A percentile compares a stretch with the other conserved stretches of the same genome.
phyloP scores from a whole-genome alignment of 2,329 filamentous ascomycete species.

The Raffaelea deltoideospora region DNA sequence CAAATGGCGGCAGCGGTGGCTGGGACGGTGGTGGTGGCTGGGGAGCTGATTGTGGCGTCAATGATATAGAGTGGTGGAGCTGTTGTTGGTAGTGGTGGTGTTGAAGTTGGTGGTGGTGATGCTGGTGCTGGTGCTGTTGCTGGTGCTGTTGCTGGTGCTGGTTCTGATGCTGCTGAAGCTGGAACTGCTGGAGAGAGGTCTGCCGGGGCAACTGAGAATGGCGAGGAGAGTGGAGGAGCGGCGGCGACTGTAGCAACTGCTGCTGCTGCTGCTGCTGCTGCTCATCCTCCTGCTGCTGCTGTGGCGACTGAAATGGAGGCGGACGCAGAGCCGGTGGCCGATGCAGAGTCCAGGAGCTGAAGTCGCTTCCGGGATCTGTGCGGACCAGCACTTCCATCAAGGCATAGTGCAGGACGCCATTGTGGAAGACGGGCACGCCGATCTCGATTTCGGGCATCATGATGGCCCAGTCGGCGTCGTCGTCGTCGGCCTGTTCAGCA shows the following conservation, averaged over 20 bases:
- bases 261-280: background rate
- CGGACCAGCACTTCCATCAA: conserved; percentile 29
- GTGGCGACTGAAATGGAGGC: too few relatives aligned
- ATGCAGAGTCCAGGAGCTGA: conserved; percentile 22
- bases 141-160: background rate
- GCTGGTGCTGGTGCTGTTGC: background rate
- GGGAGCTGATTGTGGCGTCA: too few relatives aligned
- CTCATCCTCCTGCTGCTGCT: background rate
- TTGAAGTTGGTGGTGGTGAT: too few relatives aligned
- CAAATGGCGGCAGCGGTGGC: too few relatives aligned
- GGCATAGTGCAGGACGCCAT: conserved; percentile 30
- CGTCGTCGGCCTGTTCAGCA: conserved; percentile 20
- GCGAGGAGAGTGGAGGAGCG: too few relatives aligned
- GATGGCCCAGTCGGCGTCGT: background rate
- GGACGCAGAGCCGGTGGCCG: conserved; percentile 16
- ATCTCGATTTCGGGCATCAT: conserved; percentile 4
- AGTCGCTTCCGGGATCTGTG: conserved; percentile 15
- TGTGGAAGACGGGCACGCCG: conserved; percentile 13
- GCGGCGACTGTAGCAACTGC: background rate
- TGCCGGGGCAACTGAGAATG: background rate
- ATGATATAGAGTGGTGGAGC: too few relatives aligned
- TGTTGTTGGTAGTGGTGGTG: too few relatives aligned
- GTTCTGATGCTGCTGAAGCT: background rate
- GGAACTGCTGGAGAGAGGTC: background rate
- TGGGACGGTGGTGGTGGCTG: background rate